These are phyloP conservation scores for Jasminum sambac DNA, from an alignment of 257 asterid species.

Conservation along the genomic window DNA sequence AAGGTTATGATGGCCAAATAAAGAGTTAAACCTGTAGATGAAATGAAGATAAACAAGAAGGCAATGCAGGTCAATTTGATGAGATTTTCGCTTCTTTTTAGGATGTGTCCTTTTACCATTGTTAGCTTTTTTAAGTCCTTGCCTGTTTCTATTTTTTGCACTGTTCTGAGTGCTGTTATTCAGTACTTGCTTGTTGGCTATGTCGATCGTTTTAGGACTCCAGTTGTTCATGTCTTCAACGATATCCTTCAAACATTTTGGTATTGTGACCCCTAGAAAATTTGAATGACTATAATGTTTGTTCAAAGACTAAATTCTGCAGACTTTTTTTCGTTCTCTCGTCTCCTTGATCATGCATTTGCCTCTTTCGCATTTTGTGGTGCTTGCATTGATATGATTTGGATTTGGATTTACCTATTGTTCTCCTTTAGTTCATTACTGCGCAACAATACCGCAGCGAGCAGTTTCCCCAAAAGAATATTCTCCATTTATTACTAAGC, in stretches of 20 bases:
- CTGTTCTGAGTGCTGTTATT: not conserved
- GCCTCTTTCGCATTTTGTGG: not conserved
- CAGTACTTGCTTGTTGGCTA: not conserved
- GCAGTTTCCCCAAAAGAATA: not conserved
- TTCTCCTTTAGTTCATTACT: not conserved
- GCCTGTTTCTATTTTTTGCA: not conserved
- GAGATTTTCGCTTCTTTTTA: not conserved
- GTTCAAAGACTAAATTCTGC: not conserved
- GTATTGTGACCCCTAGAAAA: not conserved
- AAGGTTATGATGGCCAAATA: constrained; percentile 7
- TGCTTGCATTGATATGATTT: not conserved
- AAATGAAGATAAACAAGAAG: not conserved
- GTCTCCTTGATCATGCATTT: not conserved
- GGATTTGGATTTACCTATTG: not conserved
- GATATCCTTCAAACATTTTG: not conserved
- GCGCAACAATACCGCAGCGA: not conserved
- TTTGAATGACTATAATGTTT: not conserved
- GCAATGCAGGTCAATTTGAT: not conserved
- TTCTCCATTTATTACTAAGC: too few relatives aligned
- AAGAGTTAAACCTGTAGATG: not conserved
- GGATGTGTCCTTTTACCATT: not conserved
- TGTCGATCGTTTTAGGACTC: not conserved
- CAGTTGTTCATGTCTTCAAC: not conserved
- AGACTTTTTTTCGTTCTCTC: not conserved
- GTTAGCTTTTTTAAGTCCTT: not conserved